phyloP scores from a whole-genome alignment of 305 asterid genomes.

The Rubia tinctorum region DNA sequence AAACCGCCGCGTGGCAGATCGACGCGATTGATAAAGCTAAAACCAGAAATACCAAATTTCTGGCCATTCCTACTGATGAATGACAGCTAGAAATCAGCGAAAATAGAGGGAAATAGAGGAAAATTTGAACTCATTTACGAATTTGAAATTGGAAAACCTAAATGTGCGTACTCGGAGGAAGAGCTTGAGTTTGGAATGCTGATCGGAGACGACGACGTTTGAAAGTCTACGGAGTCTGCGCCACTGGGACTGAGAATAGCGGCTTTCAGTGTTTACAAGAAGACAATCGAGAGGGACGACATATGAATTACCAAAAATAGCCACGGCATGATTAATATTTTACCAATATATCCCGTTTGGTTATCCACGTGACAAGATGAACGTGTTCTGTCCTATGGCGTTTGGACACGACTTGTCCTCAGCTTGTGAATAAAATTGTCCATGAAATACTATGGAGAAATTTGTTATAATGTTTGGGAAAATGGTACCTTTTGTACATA shows the following conservation, averaged over 20 bases:
- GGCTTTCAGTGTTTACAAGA: conserved; percentile 2
- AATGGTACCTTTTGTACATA: too few relatives aligned
- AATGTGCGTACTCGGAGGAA: background rate
- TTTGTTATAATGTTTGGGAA: too few relatives aligned
- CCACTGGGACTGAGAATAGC: conserved; percentile 1
- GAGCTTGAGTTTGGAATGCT: background rate
- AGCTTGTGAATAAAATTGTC: background rate
- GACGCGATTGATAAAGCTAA: conserved; percentile 31
- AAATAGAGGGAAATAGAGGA: background rate
- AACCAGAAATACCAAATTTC: conserved; percentile 48
- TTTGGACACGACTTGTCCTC: conserved; percentile 6
- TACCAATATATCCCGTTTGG: background rate
- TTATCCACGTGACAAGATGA: background rate
- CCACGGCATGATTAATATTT: background rate
- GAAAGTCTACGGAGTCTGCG: conserved; percentile 14
- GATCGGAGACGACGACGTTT: background rate
- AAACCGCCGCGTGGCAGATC: conserved; percentile 66
- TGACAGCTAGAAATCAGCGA: background rate
- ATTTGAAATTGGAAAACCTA: background rate
- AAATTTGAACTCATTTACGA: background rate
- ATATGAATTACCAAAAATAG: conserved; percentile 1
- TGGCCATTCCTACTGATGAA: conserved; percentile 49
- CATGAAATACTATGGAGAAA: background rate
- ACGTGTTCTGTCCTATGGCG: conserved; percentile 11
- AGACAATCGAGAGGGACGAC: background rate